Evolutionary conservation across 148 eudicot species (phyloP).

Genomic region (Polygonum maritimum): DNA sequence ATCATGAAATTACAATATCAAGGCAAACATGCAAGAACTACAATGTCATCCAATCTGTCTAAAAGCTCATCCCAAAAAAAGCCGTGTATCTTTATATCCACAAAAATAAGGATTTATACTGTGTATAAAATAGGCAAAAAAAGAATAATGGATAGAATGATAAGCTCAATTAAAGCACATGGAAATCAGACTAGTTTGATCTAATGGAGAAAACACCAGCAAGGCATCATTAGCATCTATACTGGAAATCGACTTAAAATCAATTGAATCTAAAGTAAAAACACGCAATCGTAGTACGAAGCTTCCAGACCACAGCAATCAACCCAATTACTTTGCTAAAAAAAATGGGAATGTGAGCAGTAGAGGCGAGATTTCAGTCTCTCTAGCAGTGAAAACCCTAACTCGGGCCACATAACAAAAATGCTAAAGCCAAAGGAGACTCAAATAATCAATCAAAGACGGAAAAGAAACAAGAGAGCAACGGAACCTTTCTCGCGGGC

Average conservation of each 20-base stretch:
- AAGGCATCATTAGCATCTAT: not conserved
- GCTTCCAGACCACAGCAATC: not conserved
- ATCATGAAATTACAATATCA: not conserved
- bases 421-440: not conserved
- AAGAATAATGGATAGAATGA: not conserved
- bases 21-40: constrained; percentile 6
- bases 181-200: not conserved
- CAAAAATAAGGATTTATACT: not conserved
- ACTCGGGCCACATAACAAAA: not conserved
- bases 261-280: not conserved
- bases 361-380: not conserved
- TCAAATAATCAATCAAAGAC: not conserved
- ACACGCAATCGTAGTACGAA: not conserved
- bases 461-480: not conserved
- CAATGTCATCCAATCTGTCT: not conserved
- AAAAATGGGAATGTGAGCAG: not conserved
- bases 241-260: not conserved
- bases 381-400: not conserved
- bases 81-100: not conserved
- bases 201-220: not conserved
- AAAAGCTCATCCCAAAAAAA: not conserved
- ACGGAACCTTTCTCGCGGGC: constrained; percentile 29
- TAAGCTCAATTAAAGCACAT: not conserved
- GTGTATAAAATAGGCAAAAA: not conserved
- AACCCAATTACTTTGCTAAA: not conserved